phyloP scores from a whole-genome alignment of 139 green algal genomes.

The Chlamydomonas applanata region DNA sequence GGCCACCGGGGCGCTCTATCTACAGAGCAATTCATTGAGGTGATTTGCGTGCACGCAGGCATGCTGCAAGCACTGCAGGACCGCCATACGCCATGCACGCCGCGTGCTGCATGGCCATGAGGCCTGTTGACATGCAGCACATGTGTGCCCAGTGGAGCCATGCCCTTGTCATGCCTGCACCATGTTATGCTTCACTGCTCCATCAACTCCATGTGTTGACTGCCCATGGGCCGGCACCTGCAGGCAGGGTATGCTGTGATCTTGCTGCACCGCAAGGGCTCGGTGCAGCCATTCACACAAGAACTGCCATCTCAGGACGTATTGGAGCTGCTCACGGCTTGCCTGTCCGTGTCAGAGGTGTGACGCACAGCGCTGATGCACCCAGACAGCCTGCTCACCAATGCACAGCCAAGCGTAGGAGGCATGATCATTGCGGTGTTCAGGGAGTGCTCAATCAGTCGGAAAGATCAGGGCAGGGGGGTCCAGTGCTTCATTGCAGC shows the following conservation, averaged over 20 bases:
- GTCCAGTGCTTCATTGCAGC: no score
- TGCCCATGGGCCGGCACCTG: no score
- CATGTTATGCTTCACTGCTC: no score
- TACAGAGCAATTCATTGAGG: constrained; percentile 80
- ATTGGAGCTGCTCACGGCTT: constrained; percentile 21
- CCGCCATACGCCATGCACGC: neutral
- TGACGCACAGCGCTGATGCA: no score
- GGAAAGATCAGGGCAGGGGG: no score
- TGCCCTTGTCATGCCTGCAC: neutral
- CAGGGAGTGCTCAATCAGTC: no score
- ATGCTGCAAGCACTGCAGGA: neutral
- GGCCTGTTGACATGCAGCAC: constrained; percentile 1
- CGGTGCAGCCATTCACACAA: constrained; percentile 83
- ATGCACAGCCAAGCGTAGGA: no score
- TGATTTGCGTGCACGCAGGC: neutral
- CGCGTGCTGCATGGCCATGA: neutral
- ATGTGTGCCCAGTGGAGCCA: no score
- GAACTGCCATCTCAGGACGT: constrained; percentile 35
- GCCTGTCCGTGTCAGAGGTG: no score
- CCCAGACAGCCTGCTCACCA: no score
- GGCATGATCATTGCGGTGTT: no score
- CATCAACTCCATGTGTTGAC: no score
- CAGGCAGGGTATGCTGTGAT: constrained; percentile 91
- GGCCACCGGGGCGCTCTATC: constrained; percentile 87
- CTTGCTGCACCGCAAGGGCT: constrained; percentile 79